Conservation (phyloP, 2,329 filamentous ascomycete genomes). For the Colletotrichum eleusines region DNA sequence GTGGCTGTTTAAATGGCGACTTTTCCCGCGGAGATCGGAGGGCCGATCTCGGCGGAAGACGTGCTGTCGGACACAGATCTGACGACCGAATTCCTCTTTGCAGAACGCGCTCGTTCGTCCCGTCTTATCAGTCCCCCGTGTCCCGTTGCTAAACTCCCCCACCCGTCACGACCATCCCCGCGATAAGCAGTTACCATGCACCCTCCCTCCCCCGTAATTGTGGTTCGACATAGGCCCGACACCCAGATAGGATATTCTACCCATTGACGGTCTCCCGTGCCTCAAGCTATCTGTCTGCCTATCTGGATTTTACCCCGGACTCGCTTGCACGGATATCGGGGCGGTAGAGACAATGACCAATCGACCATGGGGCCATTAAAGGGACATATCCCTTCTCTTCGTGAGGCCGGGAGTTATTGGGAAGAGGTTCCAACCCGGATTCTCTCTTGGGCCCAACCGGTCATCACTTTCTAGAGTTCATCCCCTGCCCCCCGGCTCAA, state of each 20-base stretch:
- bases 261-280: constrained; percentile 5
- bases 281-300: constrained; percentile 23
- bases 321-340: constrained; percentile 13
- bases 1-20: background rate
- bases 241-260: constrained; percentile 17
- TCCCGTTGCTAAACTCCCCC: background rate
- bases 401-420: background rate
- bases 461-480: background rate
- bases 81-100: constrained; percentile 9
- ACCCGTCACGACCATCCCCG: constrained; percentile 11
- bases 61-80: constrained; percentile 26
- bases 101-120: background rate
- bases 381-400: constrained; percentile 3
- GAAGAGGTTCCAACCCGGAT: background rate
- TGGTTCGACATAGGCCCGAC: constrained; percentile 9
- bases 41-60: constrained; percentile 33
- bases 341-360: constrained; percentile 32
- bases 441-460: background rate
- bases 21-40: constrained; percentile 33
- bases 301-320: constrained; percentile 29
- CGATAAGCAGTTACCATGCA: constrained; percentile 21
- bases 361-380: constrained; percentile 27
- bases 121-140: constrained; percentile 22
- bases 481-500: background rate
- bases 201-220: constrained; percentile 5